Base-by-base conservation (phyloP, 352 stramenopile species). In the Phytophthora cajani region DNA sequence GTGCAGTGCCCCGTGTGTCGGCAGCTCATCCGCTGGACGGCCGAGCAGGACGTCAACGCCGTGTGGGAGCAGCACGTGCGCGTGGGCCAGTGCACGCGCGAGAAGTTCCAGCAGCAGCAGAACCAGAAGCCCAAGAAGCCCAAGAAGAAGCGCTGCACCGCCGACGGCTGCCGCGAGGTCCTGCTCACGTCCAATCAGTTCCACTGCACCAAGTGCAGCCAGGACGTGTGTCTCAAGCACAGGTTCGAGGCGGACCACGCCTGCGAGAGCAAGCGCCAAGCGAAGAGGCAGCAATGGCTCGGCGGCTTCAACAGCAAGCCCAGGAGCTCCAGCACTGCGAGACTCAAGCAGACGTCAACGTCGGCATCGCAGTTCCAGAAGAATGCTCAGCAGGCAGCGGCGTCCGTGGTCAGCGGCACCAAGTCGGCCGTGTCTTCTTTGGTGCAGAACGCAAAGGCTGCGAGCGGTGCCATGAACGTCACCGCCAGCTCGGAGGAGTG, bases 211-310 rank as follows among this genome's bases (percentile, higher is more conserved):
- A 90, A 84, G 66, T 95, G 87, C 63, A 69, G 70, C 0, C 84
- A 90, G 27, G 82, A 89, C 27, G 87, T 95, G 58, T 95, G 87
- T 72, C 67, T 95, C 19, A 78, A 79, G 57, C 87, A 95, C 69
- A 77, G 87, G n/a, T 95, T 93, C 42, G 85, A 91, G 67, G 67
- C 72, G 16, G 87, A 95, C 66, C 87, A 95, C 66, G 74, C 78
- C 50, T 95, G 87, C 46, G 77, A 84, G 38, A 64, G 11, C 6
- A 74, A 71, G 36, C 73, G 78, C 6, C 68, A 76, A 19, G 51
- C 61, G 19, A 72, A 80, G 49, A 71, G 82, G 32, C 80, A 87
- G 51, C 71, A 82, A 27, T 86, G 77, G 78, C 70, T 81, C 8
- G 65, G 70, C 11, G 40, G 67, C 5, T 64, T 74, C 19, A 66